Percentiles rank a stretch among this genome's conserved stretches.
Conservation (phyloP, 306 rosid species). For the Fagus sylvatica region DNA sequence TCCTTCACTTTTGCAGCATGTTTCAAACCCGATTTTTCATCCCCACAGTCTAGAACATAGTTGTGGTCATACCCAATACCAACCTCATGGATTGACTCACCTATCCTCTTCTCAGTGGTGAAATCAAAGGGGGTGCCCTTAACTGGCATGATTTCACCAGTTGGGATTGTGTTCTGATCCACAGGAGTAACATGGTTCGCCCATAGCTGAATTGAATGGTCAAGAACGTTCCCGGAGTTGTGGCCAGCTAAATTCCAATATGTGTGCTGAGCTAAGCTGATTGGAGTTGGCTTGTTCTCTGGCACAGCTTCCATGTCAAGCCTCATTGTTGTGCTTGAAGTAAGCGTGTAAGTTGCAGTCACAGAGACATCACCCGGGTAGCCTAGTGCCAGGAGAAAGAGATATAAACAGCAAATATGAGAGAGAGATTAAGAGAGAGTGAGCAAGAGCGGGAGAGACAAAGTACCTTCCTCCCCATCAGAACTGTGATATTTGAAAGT, state of each 20-base stretch:
- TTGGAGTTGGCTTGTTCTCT: slow-evolving; percentile 72
- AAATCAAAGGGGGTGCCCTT: slow-evolving; percentile 85
- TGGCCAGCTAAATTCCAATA: slow-evolving; percentile 97
- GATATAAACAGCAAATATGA: slow-evolving; percentile 1
- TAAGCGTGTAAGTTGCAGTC: slow-evolving; percentile 80
- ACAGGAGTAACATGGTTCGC: slow-evolving; percentile 76
- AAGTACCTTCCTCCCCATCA: slow-evolving; percentile 91
- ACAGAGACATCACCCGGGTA: slow-evolving; percentile 78
- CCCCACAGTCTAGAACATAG: slow-evolving; percentile 75
- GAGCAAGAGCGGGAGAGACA: slow-evolving; percentile 7
- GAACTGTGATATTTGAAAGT: slow-evolving; percentile 73
- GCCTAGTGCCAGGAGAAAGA: slow-evolving; percentile 40
- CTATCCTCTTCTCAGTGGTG: slow-evolving; percentile 68
- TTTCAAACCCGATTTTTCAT: slow-evolving; percentile 62
- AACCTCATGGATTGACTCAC: slow-evolving; percentile 61
- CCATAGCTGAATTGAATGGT: slow-evolving; percentile 73
- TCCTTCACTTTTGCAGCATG: slow-evolving; percentile 86
- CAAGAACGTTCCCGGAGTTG: slow-evolving; percentile 62
- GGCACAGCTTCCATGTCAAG: slow-evolving; percentile 97
- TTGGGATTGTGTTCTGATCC: slow-evolving; percentile 64
- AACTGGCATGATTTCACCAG: slow-evolving; percentile 74
- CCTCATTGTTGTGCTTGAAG: slow-evolving; percentile 67
- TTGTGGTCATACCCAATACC: slow-evolving; percentile 91
- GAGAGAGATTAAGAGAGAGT: background rate
- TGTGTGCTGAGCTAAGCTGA: slow-evolving; percentile 88